Conservation (phyloP, 257 asterid species). For the Penstemon davidsonii region DNA sequence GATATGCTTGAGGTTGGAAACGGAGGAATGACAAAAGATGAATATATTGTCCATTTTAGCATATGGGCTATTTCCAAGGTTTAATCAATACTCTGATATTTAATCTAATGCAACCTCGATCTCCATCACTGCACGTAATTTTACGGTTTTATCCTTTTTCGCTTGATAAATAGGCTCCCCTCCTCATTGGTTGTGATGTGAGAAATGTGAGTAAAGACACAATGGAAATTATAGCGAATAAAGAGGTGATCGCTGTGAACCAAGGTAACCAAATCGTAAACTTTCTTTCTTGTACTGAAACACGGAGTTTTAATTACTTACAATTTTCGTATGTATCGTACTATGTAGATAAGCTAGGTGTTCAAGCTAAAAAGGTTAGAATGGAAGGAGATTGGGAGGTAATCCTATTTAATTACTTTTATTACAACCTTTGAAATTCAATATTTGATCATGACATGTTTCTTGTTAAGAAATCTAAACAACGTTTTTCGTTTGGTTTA, state of each 20-base stretch:
- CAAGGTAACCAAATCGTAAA: constrained; percentile 50
- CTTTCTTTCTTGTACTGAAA: neutral
- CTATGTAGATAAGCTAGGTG: constrained; percentile 61
- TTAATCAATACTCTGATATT: neutral
- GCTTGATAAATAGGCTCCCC: constrained; percentile 62
- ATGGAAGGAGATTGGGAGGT: constrained; percentile 87
- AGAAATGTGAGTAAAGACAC: constrained; percentile 54
- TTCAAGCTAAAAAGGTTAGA: constrained; percentile 85
- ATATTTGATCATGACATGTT: neutral
- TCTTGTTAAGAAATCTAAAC: neutral
- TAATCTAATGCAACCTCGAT: too few relatives aligned
- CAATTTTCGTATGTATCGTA: neutral
- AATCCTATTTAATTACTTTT: constrained; percentile 16
- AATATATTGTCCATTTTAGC: constrained; percentile 81
- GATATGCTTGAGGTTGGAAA: constrained; percentile 99
- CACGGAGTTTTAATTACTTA: neutral
- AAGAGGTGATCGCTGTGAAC: constrained; percentile 75
- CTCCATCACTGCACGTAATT: neutral
- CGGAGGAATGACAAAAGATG: constrained; percentile 89
- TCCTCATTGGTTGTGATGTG: constrained; percentile 85
- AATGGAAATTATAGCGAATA: constrained; percentile 58
- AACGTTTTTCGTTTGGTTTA: neutral
- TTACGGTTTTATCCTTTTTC: neutral
- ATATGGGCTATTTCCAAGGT: constrained; percentile 94
- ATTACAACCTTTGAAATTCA: neutral